Percentiles rank a stretch among this genome's conserved stretches.
These are phyloP conservation scores for Fraxinus baroniana DNA, from an alignment of 305 asterid genomes.

Conservation along the genomic window DNA sequence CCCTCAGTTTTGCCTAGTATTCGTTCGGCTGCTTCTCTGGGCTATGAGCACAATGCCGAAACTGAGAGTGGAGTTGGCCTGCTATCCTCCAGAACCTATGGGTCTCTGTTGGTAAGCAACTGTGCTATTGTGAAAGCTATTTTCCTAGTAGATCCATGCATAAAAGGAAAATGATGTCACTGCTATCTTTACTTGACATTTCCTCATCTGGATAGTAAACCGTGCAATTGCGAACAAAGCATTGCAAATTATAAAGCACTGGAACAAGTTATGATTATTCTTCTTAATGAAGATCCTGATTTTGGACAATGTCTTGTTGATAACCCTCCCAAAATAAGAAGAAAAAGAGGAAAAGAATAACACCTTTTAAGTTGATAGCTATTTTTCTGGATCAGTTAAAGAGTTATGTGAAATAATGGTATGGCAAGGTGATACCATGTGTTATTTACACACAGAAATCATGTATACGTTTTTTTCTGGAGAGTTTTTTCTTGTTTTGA, in stretches of 20 bases:
- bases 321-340: not conserved
- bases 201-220: not conserved
- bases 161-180: not conserved
- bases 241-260: not conserved
- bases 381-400: not conserved
- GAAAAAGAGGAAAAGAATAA: not conserved
- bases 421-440: not conserved
- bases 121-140: constrained; percentile 8
- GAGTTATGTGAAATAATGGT: not conserved
- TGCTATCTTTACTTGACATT: not conserved
- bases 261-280: not conserved
- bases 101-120: constrained; percentile 57
- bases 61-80: constrained; percentile 57
- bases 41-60: constrained; percentile 72
- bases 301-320: not conserved
- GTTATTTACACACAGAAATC: not conserved
- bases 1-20: constrained; percentile 53
- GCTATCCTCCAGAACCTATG: constrained; percentile 65
- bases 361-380: not conserved
- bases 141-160: not conserved
- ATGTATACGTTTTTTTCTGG: not conserved
- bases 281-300: not conserved
- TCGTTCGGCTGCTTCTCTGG: constrained; percentile 52
- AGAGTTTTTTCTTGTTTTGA: not conserved
- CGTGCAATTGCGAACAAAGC: not conserved